Percentiles rank a stretch among this genome's conserved stretches.
phyloP scores from a whole-genome alignment of 345 rosid genomes.

The Eutrema heterophyllum region DNA sequence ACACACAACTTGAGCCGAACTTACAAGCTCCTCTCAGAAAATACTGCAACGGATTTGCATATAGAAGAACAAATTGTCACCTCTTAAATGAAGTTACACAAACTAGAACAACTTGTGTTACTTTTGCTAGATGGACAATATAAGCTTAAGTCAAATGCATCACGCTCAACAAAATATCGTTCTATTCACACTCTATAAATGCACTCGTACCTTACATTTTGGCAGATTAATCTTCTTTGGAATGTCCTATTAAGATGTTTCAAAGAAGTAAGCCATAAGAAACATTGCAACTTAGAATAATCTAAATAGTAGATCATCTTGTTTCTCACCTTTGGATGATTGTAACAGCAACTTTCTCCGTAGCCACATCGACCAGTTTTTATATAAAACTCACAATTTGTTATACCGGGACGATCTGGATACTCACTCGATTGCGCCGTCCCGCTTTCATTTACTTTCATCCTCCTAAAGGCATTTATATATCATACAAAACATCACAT shows the following conservation, averaged over 20 bases:
- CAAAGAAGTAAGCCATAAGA: neutral
- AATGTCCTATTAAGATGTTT: neutral
- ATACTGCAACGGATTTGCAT: neutral
- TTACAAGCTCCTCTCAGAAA: neutral
- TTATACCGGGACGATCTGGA: neutral
- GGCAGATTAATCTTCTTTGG: neutral
- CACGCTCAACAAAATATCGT: neutral
- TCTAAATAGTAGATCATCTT: neutral
- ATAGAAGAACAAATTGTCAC: neutral
- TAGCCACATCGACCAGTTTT: neutral
- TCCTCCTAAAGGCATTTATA: neutral
- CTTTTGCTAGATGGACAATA: neutral
- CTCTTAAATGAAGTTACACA: neutral
- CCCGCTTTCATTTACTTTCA: neutral
- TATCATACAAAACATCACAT: neutral
- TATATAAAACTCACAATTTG: neutral
- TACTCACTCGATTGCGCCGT: neutral
- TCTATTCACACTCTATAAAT: too few species aligned
- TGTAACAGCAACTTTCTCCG: neutral
- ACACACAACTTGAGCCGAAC: neutral
- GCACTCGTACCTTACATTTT: constrained; percentile 2
- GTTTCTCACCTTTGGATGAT: neutral
- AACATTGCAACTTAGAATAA: neutral
- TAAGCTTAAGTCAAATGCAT: neutral
- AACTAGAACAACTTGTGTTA: neutral